phyloP scores from a whole-genome alignment of 2,329 filamentous ascomycete species.

The Sporothrix curviconia region DNA sequence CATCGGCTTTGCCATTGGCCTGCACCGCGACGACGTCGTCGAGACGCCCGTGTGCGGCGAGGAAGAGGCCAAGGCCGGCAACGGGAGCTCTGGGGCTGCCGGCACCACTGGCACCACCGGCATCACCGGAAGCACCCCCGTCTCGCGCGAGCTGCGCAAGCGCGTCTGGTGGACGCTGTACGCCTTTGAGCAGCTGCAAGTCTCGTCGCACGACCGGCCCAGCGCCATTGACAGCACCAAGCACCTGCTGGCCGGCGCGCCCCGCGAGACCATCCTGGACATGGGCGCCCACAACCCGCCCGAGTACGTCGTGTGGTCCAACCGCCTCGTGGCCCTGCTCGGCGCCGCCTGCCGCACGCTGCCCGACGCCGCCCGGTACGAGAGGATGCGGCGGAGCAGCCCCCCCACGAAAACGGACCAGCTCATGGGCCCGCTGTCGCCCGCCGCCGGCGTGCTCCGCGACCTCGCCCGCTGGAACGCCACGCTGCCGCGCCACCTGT shows the following conservation, averaged over 20 bases:
- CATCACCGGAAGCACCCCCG: conserved; percentile 27
- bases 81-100: neutral
- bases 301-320: conserved; percentile 33
- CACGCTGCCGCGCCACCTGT: conserved; percentile 31
- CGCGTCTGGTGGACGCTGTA: conserved; percentile 29
- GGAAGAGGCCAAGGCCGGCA: too few relatives aligned
- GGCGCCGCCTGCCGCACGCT: conserved; percentile 25
- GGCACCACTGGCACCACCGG: too few relatives aligned
- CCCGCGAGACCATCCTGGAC: conserved; percentile 31
- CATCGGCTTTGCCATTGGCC: conserved; percentile 36
- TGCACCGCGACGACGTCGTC: conserved; percentile 35
- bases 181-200: conserved; percentile 33
- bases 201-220: conserved; percentile 37
- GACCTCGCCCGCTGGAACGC: conserved; percentile 34
- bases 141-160: conserved; percentile 26
- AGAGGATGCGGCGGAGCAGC: neutral
- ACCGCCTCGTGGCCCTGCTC: conserved; percentile 30
- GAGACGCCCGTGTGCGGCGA: neutral
- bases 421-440: conserved; percentile 32
- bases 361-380: neutral
- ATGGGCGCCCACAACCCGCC: conserved; percentile 26
- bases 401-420: conserved; percentile 20
- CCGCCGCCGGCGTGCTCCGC: conserved; percentile 32
- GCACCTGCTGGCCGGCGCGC: conserved; percentile 22
- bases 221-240: conserved; percentile 32